phyloP scores from a whole-genome alignment of 352 stramenopile species.

The Phytopythium litorale region DNA sequence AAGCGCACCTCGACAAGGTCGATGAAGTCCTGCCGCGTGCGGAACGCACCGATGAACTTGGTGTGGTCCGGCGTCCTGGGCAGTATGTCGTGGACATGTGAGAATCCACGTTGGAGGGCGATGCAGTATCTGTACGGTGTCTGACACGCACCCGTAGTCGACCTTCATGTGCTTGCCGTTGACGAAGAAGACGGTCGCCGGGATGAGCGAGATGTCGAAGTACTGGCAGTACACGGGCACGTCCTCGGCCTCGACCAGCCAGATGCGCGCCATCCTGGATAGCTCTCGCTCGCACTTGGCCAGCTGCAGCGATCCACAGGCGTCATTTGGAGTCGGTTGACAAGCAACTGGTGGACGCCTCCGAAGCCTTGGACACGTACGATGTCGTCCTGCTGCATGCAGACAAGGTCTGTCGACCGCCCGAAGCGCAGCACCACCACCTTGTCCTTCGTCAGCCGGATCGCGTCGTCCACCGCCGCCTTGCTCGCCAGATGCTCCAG shows the following conservation, averaged over 20 bases:
- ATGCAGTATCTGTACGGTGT: not conserved
- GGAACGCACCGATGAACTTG: slow-evolving; percentile 87
- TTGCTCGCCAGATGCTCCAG: slow-evolving; percentile 66
- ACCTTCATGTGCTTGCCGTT: slow-evolving; percentile 90
- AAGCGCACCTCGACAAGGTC: slow-evolving; percentile 76
- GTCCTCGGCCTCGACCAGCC: slow-evolving; percentile 64
- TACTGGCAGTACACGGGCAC: slow-evolving; percentile 85
- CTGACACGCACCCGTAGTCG: slow-evolving; percentile 67
- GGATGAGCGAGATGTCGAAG: slow-evolving; percentile 87
- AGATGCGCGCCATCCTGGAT: slow-evolving; percentile 76
- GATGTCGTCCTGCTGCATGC: slow-evolving; percentile 83
- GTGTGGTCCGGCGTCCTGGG: slow-evolving; percentile 78
- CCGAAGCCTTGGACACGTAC: slow-evolving; percentile 25
- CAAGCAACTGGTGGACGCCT: not conserved
- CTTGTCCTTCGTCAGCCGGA: slow-evolving; percentile 74
- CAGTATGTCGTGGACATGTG: not conserved
- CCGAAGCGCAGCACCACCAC: slow-evolving; percentile 84
- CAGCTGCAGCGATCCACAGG: slow-evolving; percentile 32
- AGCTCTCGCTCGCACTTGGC: slow-evolving; percentile 72
- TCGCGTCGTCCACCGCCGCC: slow-evolving; percentile 65
- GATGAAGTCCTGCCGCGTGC: slow-evolving; percentile 74
- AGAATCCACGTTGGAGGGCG: not conserved
- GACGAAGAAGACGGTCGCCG: slow-evolving; percentile 85
- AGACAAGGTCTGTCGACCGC: slow-evolving; percentile 52
- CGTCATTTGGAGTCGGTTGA: not conserved